Percentiles rank a stretch among this genome's conserved stretches.
These are phyloP conservation scores for Solanum bulbocastanum DNA, from an alignment of 257 asterid genomes.

Conservation along the genomic window DNA sequence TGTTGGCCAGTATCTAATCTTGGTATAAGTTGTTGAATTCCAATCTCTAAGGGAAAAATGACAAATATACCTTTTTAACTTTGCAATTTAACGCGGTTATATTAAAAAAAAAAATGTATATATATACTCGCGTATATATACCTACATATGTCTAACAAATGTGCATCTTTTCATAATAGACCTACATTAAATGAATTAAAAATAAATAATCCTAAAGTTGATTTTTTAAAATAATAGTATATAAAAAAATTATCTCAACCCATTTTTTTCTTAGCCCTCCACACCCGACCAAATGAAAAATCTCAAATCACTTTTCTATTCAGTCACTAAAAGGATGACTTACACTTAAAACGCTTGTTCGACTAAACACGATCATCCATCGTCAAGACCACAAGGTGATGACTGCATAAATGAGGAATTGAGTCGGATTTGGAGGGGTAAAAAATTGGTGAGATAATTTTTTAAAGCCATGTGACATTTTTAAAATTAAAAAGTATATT, in stretches of 20 bases:
- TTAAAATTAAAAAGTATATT: too few relatives aligned
- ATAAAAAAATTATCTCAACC: background rate
- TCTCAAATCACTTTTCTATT: background rate
- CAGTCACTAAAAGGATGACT: background rate
- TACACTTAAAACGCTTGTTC: too few relatives aligned
- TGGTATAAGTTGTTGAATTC: background rate
- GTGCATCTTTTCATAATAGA: too few relatives aligned
- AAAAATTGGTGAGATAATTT: too few relatives aligned
- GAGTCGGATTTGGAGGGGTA: background rate
- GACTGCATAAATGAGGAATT: background rate
- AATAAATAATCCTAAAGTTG: too few relatives aligned
- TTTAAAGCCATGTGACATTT: background rate
- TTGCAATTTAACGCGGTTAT: background rate
- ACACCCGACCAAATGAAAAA: background rate
- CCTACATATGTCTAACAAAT: too few relatives aligned
- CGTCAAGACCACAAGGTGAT: too few relatives aligned
- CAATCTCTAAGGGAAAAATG: background rate
- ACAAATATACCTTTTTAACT: background rate
- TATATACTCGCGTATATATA: too few relatives aligned
- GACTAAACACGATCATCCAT: too few relatives aligned
- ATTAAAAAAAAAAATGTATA: too few relatives aligned
- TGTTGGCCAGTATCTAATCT: background rate
- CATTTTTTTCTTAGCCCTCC: background rate
- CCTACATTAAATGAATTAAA: background rate
- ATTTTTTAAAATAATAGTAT: too few relatives aligned